Evolutionary conservation across 768 basidiomycete species (phyloP).

Genomic region (Pleurotus tuber-regium): DNA sequence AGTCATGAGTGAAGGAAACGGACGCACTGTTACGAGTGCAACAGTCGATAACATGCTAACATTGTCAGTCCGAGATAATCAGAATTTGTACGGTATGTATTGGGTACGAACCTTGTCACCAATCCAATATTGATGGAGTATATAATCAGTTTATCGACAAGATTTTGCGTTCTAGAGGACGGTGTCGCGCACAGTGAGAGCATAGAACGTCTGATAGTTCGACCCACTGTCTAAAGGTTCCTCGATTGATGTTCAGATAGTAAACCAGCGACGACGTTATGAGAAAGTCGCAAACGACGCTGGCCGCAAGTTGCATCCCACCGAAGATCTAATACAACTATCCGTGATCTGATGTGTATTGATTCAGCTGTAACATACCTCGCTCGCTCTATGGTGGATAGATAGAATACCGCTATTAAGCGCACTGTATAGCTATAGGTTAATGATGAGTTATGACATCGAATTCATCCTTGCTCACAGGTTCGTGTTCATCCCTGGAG

Average conservation of each 20-base stretch:
- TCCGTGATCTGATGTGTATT: too few species aligned
- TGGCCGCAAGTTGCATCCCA: neutral
- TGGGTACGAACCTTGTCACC: constrained; percentile 6
- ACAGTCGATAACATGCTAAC: neutral
- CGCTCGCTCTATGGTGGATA: constrained; percentile 1
- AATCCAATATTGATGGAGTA: constrained; percentile 6
- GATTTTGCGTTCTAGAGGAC: neutral
- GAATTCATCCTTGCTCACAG: neutral
- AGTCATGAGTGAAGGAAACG: too few species aligned
- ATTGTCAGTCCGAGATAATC: too few species aligned
- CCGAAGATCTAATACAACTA: constrained; percentile 7
- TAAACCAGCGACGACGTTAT: neutral
- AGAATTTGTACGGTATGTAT: too few species aligned
- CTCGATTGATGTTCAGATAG: neutral
- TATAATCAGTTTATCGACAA: neutral
- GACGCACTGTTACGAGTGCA: neutral
- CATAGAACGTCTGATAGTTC: neutral
- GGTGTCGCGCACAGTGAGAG: too few species aligned
- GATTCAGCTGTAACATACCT: too few species aligned
- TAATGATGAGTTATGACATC: too few species aligned
- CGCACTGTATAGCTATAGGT: neutral
- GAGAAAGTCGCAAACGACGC: neutral
- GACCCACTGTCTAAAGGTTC: neutral
- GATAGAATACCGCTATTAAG: neutral
- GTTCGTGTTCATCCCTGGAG: neutral